Evolutionary conservation across 805 yeast genomes (phyloP), one percentile per base, ranked within the genome.

Genomic region (Myxozyma lipomycoides): DNA sequence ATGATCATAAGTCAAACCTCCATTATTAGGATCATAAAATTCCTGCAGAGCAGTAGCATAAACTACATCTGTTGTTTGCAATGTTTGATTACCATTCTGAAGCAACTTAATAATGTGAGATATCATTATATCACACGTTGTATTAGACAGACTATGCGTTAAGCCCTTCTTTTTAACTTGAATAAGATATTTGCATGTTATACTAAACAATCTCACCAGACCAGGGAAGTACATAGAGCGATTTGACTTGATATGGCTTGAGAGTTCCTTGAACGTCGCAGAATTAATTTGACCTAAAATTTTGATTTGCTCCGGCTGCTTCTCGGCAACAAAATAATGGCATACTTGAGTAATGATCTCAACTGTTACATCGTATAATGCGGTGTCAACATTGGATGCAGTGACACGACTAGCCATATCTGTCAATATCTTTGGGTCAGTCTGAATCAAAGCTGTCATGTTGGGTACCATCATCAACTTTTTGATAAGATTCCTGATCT

Each of bases 401-500:
- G 30, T 24, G 34, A 40, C n/a, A 19, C 17, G 26, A 35, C 28
- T 12, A 51, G 32, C 24, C 17, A 37, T 24, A n/a, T n/a, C n/a
- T n/a, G n/a, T n/a, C 10, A 51, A 10, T 3, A 43, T 49, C 5
- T 26, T 22, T 2, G 48, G 39, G 25, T 42, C 18, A 18, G 18
- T 45, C 43, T 53, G 57, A 41, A 52, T 7, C 22, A 43, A 34
- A 3, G 57, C 39, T 2, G 46, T 43, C 55, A 49, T 53, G 26
- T 43, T 50, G 6, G 57, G 57, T 6, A 47, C 30, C 4, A 24
- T 23, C 37, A 51, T 17, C 1, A 53, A 9, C 10, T 42, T 43
- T 17, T 25, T 32, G 28, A 49, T 43, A 12, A 53, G 42, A 18
- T 10, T n/a, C 10, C 51, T 19, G 12, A 24, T 23, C 19, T 45